Evolutionary conservation across 306 rosid genomes (phyloP), one percentile per base, ranked within the genome.

Genomic region (Vigna nakashimae): DNA sequence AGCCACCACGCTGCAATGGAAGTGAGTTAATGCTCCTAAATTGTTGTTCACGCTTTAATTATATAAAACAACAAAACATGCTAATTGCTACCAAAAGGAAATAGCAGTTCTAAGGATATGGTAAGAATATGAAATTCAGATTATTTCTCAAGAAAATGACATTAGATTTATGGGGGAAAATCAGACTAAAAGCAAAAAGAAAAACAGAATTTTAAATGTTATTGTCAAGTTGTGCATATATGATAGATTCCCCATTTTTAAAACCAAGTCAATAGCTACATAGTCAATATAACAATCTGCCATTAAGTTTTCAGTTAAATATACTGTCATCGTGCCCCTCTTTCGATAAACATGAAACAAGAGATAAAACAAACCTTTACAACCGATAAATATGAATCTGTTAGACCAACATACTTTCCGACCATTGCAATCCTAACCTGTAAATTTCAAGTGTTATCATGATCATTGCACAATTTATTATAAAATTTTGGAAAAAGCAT

Each of bases 381-480:
- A 78, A 95, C 99, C 73, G 99, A 95, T 76, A 95, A 88, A 86
- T 95, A 95, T n/a, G 99, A 95, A 88, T 95, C 99, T 17, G 92
- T 65, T 70, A 92, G 90, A 85, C 97, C 98, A 79, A 95, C 96
- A 81, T 95, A 95, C 82, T 95, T 95, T 74, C 99, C 99, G 36
- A 95, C 99, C 99, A 95, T 86, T 16, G 99, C 99, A 84, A 95
- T 92, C 82, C 88, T 91, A 76, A 95, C 98, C 99, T 95, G 86
- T 22, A 81, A 73, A 86, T 15, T 65, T 67, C 79, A 82, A 42
- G 34, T 16, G 64, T 64, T 65, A 38, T 79, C 77, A 79, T 24
- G 58, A 42, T 26, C n/a, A 32, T 30, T 34, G 76, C 55, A 78
- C 77, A 49, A 43, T 43, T 70, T 51, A 43, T 69, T 32, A 58